A percentile compares a stretch with the other conserved stretches of the same genome.
Evolutionary conservation across 352 stramenopile genomes (phyloP).

Genomic region (Phytophthora macrochlamydospora): DNA sequence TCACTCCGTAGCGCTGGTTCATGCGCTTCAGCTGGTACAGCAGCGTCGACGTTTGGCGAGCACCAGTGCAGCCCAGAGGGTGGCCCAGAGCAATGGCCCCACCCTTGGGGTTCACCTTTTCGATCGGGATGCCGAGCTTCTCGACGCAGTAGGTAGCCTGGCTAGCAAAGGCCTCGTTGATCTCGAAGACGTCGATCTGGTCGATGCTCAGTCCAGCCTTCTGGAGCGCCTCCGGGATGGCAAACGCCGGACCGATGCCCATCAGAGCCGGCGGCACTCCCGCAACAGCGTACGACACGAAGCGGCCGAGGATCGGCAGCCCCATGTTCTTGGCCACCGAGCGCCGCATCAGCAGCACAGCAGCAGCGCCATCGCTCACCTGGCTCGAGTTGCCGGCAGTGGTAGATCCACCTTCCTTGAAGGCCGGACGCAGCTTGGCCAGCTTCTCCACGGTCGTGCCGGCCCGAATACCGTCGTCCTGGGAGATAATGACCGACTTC

Average conservation of each 20-base stretch:
- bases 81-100: slow-evolving; percentile 91
- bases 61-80: slow-evolving; percentile 89
- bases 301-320: slow-evolving; percentile 82
- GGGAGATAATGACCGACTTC: slow-evolving; percentile 70
- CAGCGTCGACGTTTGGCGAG: slow-evolving; percentile 91
- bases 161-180: slow-evolving; percentile 93
- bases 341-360: slow-evolving; percentile 87
- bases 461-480: slow-evolving; percentile 75
- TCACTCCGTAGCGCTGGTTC: slow-evolving; percentile 86
- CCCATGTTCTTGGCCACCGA: slow-evolving; percentile 80
- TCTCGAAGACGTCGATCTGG: slow-evolving; percentile 92
- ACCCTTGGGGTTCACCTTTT: slow-evolving; percentile 91
- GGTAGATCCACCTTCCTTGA: slow-evolving; percentile 82
- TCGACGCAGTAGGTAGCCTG: slow-evolving; percentile 86
- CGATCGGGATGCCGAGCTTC: slow-evolving; percentile 74
- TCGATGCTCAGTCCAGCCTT: slow-evolving; percentile 67
- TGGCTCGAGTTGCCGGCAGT: slow-evolving; percentile 88
- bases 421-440: slow-evolving; percentile 75
- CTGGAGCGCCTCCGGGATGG: slow-evolving; percentile 79
- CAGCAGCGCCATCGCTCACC: slow-evolving; percentile 89
- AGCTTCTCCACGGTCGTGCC: slow-evolving; percentile 72
- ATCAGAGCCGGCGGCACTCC: slow-evolving; percentile 89
- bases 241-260: slow-evolving; percentile 83
- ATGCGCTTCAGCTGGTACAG: slow-evolving; percentile 91
- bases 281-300: slow-evolving; percentile 84